Evolutionary conservation across 2,329 filamentous ascomycete species (phyloP), one percentile per base, ranked within the genome.

Genomic region (Daldinia eschscholtzii): DNA sequence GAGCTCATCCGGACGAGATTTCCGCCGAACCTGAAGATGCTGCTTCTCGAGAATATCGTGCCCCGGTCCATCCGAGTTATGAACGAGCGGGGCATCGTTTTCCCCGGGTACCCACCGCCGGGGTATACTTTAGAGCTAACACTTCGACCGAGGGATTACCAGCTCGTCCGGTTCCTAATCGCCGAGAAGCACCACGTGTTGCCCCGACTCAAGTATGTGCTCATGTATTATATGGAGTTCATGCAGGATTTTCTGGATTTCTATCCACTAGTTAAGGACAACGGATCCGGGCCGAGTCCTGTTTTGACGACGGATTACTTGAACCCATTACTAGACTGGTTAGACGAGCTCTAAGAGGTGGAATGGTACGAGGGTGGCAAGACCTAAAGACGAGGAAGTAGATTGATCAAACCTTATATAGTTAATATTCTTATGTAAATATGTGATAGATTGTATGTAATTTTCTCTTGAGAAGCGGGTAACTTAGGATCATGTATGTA

Each of bases 221-320:
- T 70, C 26, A 67, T 70, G 68, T 70, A 70, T 15, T 70, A 70
- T 20, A 70, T 67, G 68, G 68, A 70, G 30, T 62, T 60, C 9
- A 67, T 67, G 64, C 52, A 58, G 44, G 61, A 68, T 23, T 61
- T 65, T 42, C 26, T 61, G 26, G 64, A 68, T 12, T 48, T 67
- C 2, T 67, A 65, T 12, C 61, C 65, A 44, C 18, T 70, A n/a
- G 61, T 61, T 6, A 70, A 68, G 61, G 65, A 68, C 28, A 57
- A 70, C 18, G 68, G 65, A 2, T 33, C 57, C 13, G 67, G 53
- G 35, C n/a, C 64, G 5, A 50, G 64, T 2, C 65, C 61, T 23
- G 41, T 68, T 30, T 33, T 60, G 9, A 57, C 57, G 42, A 62
- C 64, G 12, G 67, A 70, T 37, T 62, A 67, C 26, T 13, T 70